Conservation (phyloP, 2,329 filamentous ascomycete genomes). For the Penicillium polonicum region DNA sequence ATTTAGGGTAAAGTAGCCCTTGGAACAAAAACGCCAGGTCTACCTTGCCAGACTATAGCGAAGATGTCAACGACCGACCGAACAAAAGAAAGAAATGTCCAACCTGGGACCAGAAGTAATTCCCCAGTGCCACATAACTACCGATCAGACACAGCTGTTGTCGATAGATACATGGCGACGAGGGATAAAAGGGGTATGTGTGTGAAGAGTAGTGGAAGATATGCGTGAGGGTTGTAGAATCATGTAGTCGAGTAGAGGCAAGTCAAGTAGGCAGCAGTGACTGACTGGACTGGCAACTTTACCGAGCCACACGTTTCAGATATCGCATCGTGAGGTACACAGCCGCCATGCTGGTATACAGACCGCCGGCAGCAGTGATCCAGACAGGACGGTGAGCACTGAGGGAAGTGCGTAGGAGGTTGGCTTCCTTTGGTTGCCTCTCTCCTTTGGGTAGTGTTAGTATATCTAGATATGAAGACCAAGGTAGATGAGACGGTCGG, state of each 20-base stretch:
- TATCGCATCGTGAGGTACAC: conserved; percentile 35
- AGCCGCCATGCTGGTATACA: conserved; percentile 34
- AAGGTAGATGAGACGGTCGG: background rate
- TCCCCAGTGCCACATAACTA: background rate
- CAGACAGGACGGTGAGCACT: conserved; percentile 34
- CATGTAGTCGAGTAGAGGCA: background rate
- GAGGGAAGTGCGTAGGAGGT: conserved; percentile 33
- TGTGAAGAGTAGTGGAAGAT: background rate
- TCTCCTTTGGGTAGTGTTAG: conserved; percentile 22
- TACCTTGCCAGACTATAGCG: conserved; percentile 18
- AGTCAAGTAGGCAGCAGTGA: background rate
- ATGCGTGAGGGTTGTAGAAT: background rate
- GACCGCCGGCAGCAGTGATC: conserved; percentile 31
- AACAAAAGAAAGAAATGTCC: conserved; percentile 18
- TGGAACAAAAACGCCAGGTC: conserved; percentile 13
- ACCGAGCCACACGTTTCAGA: conserved; percentile 24
- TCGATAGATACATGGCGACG: conserved; percentile 1
- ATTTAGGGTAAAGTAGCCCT: conserved; percentile 27
- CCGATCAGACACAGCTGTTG: background rate
- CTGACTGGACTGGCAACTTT: conserved; percentile 5
- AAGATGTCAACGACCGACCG: conserved; percentile 6
- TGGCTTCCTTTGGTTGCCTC: conserved; percentile 29
- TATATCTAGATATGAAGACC: background rate
- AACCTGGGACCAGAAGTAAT: conserved; percentile 4
- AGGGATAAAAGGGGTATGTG: background rate